Percentiles rank a stretch among this genome's conserved stretches.
Conservation (phyloP, 1,284 basidiomycete species). For the Vanrija sp. region DNA sequence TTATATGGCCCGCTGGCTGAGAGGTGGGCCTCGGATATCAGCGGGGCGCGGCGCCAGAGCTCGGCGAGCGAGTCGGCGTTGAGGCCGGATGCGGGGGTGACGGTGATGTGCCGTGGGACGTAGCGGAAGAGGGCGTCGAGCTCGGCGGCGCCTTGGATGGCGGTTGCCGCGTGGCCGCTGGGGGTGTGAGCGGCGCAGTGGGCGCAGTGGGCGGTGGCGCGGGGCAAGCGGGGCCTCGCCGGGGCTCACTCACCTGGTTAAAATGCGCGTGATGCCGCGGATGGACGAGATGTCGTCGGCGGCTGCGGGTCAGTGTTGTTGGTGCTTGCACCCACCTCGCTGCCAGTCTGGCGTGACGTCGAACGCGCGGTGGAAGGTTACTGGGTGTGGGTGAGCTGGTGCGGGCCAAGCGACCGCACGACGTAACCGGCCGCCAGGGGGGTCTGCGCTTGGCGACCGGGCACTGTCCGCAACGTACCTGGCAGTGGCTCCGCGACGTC, state of each 20-base stretch:
- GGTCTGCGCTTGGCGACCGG: background rate
- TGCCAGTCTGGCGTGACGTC: constrained; percentile 62
- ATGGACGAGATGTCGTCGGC: constrained; percentile 57
- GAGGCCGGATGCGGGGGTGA: constrained; percentile 44
- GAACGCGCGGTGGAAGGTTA: constrained; percentile 77
- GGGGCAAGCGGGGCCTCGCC: no score
- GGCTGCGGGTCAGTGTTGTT: constrained; percentile 49
- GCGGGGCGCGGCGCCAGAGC: constrained; percentile 55
- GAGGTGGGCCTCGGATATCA: constrained; percentile 40
- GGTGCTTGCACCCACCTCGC: constrained; percentile 3
- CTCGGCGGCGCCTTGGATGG: constrained; percentile 11
- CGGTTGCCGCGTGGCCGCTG: constrained; percentile 28
- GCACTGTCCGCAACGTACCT: constrained; percentile 49
- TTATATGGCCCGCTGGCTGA: constrained; percentile 12
- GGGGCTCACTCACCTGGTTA: constrained; percentile 60
- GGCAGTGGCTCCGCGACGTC: constrained; percentile 60
- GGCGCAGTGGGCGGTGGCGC: no score
- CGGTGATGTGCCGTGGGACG: constrained; percentile 46
- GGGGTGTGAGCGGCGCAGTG: no score
- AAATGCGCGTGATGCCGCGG: constrained; percentile 62
- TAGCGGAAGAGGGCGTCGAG: constrained; percentile 2
- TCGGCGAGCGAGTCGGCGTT: constrained; percentile 11
- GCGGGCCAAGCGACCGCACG: background rate
- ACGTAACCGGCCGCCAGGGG: background rate
- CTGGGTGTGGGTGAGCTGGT: constrained; percentile 45